A percentile compares a stretch with the other conserved stretches of the same genome.
Conservation (phyloP, 257 asterid species). For the Nemophila menziesii region DNA sequence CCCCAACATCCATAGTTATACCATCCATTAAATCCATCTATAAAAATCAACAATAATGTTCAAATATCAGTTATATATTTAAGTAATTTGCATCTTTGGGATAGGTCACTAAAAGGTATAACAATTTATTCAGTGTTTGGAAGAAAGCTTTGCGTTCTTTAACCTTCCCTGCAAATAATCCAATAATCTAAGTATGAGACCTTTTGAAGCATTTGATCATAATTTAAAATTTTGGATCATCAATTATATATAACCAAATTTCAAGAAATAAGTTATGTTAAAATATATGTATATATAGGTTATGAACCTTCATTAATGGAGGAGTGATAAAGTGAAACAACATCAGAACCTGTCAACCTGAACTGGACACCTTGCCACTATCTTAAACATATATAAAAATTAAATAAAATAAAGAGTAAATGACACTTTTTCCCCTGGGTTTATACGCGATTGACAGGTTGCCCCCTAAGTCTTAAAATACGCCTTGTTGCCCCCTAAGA, state of each 20-base stretch:
- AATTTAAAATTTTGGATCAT: too few relatives aligned
- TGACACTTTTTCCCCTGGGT: too few relatives aligned
- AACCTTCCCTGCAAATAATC: slow-evolving; percentile 53
- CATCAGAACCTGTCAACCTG: slow-evolving; percentile 86
- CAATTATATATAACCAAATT: too few relatives aligned
- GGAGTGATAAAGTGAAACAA: slow-evolving; percentile 42
- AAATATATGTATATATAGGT: too few relatives aligned
- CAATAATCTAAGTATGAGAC: slow-evolving; percentile 9
- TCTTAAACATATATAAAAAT: slow-evolving; percentile 42
- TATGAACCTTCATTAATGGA: slow-evolving; percentile 72
- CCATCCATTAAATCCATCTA: slow-evolving; percentile 98
- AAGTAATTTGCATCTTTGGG: slow-evolving; percentile 14
- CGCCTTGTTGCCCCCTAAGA: too few relatives aligned
- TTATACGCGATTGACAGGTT: too few relatives aligned
- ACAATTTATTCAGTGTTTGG: slow-evolving; percentile 66
- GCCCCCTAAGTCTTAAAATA: too few relatives aligned
- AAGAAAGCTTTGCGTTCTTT: slow-evolving; percentile 68
- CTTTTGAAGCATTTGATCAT: slow-evolving; percentile 2
- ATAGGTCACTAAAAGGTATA: slow-evolving; percentile 85
- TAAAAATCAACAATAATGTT: slow-evolving; percentile 7
- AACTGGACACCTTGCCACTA: slow-evolving; percentile 64
- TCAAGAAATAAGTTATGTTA: too few relatives aligned
- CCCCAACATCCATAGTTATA: slow-evolving; percentile 85
- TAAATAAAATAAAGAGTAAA: slow-evolving; percentile 9
- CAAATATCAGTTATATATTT: background rate